phyloP scores from a whole-genome alignment of 495 filamentous ascomycete species.

The Sabuloglossum arenarium region DNA sequence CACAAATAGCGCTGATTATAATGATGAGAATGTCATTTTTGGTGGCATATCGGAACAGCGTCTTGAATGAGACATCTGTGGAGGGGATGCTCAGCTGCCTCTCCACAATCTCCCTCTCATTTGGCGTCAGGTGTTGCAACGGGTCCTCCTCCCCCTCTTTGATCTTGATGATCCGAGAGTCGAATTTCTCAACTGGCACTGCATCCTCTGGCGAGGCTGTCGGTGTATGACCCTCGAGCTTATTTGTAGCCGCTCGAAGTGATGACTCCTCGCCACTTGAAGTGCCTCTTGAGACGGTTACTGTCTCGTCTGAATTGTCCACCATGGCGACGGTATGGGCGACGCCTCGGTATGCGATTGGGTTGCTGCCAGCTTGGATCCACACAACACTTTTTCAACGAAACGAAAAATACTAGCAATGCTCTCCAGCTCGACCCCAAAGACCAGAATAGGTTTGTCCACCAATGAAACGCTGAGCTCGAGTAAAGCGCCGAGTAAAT shows the following conservation, averaged over 20 bases:
- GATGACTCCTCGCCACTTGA: background rate
- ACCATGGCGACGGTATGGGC: too few species aligned
- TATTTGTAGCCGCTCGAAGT: background rate
- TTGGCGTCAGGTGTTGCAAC: conserved; percentile 31
- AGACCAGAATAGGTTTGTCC: background rate
- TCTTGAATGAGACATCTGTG: conserved; percentile 40
- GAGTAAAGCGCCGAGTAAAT: too few species aligned
- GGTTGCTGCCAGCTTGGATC: background rate
- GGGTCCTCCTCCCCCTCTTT: conserved; percentile 16
- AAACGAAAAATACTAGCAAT: background rate
- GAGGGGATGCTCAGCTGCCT: conserved; percentile 48
- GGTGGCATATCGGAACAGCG: conserved; percentile 64
- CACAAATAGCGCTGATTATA: conserved; percentile 35
- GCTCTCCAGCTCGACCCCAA: background rate
- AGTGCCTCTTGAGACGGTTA: background rate
- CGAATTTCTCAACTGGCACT: conserved; percentile 22
- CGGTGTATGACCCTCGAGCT: background rate
- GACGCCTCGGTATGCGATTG: background rate
- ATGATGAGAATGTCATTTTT: conserved; percentile 56
- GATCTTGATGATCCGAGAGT: conserved; percentile 27
- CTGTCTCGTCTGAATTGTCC: background rate
- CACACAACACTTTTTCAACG: background rate
- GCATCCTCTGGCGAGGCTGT: background rate
- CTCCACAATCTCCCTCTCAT: conserved; percentile 46
- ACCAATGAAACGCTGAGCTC: too few species aligned